These are phyloP conservation scores for Ascobolus immersus DNA, from an alignment of 495 filamentous ascomycete genomes.

Conservation along the genomic window DNA sequence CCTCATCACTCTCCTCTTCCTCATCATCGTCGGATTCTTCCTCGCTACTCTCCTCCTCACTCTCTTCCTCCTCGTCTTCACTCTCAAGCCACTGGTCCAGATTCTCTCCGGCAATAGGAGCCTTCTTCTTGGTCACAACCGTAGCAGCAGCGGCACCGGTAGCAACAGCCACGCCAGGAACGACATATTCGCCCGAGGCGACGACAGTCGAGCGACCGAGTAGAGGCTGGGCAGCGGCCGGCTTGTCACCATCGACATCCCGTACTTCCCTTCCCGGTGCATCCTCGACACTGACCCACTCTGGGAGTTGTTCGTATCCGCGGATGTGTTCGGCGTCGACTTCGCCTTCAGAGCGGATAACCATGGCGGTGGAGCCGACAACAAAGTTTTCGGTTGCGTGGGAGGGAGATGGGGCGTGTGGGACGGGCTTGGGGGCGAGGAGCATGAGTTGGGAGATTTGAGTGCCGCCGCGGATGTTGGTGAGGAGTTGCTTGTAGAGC, in stretches of 20 bases:
- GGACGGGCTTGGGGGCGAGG: constrained; percentile 79
- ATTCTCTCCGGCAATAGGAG: constrained; percentile 26
- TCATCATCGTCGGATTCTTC: constrained; percentile 7
- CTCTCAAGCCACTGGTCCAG: constrained; percentile 68
- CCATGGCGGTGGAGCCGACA: constrained; percentile 61
- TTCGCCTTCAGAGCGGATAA: constrained; percentile 21
- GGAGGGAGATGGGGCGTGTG: constrained; percentile 60
- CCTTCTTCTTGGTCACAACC: constrained; percentile 17
- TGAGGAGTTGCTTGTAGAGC: constrained; percentile 61
- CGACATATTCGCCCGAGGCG: constrained; percentile 30
- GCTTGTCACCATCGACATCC: constrained; percentile 19
- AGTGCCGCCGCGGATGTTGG: constrained; percentile 40
- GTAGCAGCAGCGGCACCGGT: constrained; percentile 9
- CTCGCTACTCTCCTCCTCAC: constrained; percentile 4
- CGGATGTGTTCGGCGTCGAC: constrained; percentile 42
- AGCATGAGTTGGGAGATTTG: constrained; percentile 77
- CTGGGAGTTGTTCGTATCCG: constrained; percentile 55
- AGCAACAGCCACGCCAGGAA: constrained; percentile 7
- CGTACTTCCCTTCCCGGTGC: constrained; percentile 9
- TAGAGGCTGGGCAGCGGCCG: background rate
- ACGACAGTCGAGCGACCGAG: constrained; percentile 10
- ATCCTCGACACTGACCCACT: constrained; percentile 41
- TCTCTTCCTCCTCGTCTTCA: constrained; percentile 7
- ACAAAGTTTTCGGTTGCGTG: constrained; percentile 48
- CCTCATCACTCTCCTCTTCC: constrained; percentile 6